Evolutionary conservation across 176 grass and related monocot genomes (phyloP), one percentile per base, ranked within the genome.

Genomic region (Musa troglodytarum): DNA sequence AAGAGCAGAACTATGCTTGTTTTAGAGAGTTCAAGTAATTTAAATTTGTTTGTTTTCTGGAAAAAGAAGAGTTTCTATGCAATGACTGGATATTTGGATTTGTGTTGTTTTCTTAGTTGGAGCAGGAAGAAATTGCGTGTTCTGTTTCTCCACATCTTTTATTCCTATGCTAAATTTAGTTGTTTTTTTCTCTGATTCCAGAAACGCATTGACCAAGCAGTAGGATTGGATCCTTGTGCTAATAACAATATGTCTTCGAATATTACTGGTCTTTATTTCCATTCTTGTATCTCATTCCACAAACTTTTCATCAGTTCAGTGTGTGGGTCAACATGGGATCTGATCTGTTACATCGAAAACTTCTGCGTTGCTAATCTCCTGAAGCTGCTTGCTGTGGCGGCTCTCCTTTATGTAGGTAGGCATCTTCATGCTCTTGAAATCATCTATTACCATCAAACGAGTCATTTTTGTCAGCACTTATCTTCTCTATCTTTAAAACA

Each of bases 331-430:
- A 83, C 65, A 69, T 92, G 86, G 89, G 89, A 88, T 75, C 5
- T 92, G 2, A 64, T 92, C 12, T 92, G 89, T 73, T 92, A 92
- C 72, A 49, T 92, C 9, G 89, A 92, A 8, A 86, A 88, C 55
- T 86, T 92, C 61, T 92, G 86, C 4, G 21, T 92, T 13, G 78
- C 64, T 17, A 86, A 78, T 83, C 86, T 92, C 63, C 50, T 86
- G 52, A 92, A 84, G 72, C 61, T 84, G 34, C 68, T 81, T 13
- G 83, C 54, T 1, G 74, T 84, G 51, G 67, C 88, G 21, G 82
- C 78, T 73, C 81, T 92, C 65, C 49, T 88, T 69, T 88, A 88
- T 29, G 20, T 86, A 2, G 86, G 88, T 91, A 63, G 80, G 21
- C 63, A 52, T 24, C 23, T 6, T 59, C 54, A 49, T 16, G 59